Conservation (phyloP, 148 eudicot genomes). For the Drosera capensis region DNA sequence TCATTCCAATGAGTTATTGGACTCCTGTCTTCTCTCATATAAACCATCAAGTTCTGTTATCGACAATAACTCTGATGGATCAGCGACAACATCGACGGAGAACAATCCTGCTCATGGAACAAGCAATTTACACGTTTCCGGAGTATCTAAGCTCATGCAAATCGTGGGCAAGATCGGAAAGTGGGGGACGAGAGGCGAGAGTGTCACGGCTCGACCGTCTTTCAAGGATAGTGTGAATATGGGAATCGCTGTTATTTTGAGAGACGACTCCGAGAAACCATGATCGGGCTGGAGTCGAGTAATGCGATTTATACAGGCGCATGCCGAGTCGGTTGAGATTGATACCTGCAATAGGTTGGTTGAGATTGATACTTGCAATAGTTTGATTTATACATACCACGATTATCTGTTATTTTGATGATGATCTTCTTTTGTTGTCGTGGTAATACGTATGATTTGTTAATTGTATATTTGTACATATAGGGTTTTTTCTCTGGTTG, state of each 20-base stretch:
- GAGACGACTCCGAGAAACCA: constrained; percentile 9
- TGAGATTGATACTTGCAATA: no score
- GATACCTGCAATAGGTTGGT: no score
- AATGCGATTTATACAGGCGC: no score
- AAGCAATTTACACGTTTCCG: constrained; percentile 18
- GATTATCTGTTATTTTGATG: no score
- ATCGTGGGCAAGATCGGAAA: constrained; percentile 6
- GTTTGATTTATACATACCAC: no score
- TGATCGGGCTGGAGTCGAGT: no score
- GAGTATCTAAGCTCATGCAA: constrained; percentile 6
- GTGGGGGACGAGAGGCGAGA: constrained; percentile 8
- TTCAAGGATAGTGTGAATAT: constrained; percentile 12
- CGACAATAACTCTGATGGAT: constrained; percentile 5
- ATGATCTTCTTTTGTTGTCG: no score
- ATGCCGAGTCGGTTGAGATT: no score
- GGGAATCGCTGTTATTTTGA: constrained; percentile 40
- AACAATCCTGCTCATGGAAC: constrained; percentile 11
- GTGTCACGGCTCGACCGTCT: constrained; percentile 4
- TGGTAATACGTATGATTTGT: no score
- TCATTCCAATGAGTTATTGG: constrained; percentile 6
- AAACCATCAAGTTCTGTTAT: constrained; percentile 3
- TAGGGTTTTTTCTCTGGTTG: no score
- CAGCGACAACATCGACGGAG: constrained; percentile 7
- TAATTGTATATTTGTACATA: no score
- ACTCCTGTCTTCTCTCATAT: constrained; percentile 7